Evolutionary conservation across 768 basidiomycete genomes (phyloP).

Genomic region (Russula ochroleuca): DNA sequence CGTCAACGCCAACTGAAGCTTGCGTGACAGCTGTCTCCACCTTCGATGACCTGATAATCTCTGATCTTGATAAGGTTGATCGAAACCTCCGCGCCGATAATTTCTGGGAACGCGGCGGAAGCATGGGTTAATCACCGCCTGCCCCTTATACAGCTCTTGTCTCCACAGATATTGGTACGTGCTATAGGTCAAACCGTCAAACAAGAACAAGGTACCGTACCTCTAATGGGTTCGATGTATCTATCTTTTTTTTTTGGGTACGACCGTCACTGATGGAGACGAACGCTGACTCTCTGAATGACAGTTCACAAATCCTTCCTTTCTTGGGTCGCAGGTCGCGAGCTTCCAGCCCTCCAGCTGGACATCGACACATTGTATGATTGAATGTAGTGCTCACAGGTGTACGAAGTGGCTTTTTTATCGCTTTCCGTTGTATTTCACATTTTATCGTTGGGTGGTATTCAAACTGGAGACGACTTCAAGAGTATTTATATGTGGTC

Average conservation of each 20-base stretch:
- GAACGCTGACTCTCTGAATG: not conserved
- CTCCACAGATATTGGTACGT: not conserved
- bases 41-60: not conserved
- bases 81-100: not conserved
- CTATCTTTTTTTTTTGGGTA: not conserved
- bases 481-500: conserved; percentile 12
- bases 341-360: conserved; percentile 8
- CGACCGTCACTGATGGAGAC: not conserved
- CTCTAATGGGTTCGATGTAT: too few relatives aligned
- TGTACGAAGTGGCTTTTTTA: not conserved
- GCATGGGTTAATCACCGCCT: not conserved
- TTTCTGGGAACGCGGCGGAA: not conserved
- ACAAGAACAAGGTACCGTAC: not conserved
- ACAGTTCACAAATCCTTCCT: not conserved
- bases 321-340: not conserved
- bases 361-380: not conserved
- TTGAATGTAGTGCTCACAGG: not conserved
- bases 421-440: too few relatives aligned
- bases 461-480: not conserved
- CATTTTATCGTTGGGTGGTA: not conserved
- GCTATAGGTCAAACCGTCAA: not conserved
- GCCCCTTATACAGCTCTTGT: conserved; percentile 3
- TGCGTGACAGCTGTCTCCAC: not conserved
- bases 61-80: not conserved
- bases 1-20: too few relatives aligned